Evolutionary conservation across 2,329 filamentous ascomycete species (phyloP).

Genomic region (Alternaria incomplexa): DNA sequence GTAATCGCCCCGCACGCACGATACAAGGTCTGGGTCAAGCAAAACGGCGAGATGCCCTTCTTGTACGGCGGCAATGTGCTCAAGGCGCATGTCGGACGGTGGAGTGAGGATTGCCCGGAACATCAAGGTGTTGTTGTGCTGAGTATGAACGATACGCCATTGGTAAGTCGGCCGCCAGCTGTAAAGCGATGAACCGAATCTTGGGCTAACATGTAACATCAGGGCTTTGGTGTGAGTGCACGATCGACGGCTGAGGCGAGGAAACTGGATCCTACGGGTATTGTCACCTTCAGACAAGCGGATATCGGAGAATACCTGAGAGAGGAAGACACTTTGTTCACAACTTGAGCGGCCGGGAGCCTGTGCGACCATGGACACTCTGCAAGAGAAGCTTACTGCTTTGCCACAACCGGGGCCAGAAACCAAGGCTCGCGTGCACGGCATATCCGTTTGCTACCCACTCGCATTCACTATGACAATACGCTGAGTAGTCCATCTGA

Average conservation of each 20-base stretch:
- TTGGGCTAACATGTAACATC: constrained; percentile 25
- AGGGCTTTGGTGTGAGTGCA: constrained; percentile 93
- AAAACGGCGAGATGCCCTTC: constrained; percentile 97
- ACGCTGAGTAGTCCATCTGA: background rate
- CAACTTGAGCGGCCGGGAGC: constrained; percentile 49
- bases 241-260: constrained; percentile 82
- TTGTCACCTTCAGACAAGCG: constrained; percentile 88
- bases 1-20: constrained; percentile 89
- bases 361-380: background rate
- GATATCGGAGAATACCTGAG: constrained; percentile 95
- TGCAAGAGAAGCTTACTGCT: background rate
- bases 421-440: background rate
- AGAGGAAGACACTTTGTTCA: constrained; percentile 73
- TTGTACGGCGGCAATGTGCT: constrained; percentile 91
- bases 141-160: constrained; percentile 87
- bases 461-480: background rate
- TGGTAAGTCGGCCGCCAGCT: constrained; percentile 52
- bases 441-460: constrained; percentile 1
- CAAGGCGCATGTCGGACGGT: constrained; percentile 80
- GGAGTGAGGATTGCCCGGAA: constrained; percentile 90
- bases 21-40: constrained; percentile 97
- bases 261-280: constrained; percentile 85
- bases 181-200: background rate
- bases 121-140: constrained; percentile 91
- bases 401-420: background rate